These are phyloP conservation scores for Gliomastix tumulicola DNA, from an alignment of 2,329 filamentous ascomycete genomes.

Conservation along the genomic window DNA sequence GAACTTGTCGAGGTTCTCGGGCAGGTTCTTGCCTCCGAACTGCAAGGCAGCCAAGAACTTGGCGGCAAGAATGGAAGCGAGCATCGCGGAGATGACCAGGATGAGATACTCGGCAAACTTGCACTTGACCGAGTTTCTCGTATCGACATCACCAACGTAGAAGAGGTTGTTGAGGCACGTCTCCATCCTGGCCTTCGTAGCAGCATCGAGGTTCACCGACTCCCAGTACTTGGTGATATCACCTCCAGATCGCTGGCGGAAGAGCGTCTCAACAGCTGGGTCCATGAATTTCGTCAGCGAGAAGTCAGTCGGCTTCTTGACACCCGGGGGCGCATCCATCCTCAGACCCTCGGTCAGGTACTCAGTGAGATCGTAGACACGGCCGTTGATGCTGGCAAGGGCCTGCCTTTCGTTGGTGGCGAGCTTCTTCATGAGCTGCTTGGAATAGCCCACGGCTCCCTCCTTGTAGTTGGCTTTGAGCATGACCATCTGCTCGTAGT, in stretches of 20 bases:
- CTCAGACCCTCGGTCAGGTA: slow-evolving; percentile 73
- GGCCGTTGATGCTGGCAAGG: slow-evolving; percentile 71
- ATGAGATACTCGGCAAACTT: slow-evolving; percentile 86
- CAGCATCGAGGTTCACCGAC: slow-evolving; percentile 51
- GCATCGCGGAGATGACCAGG: slow-evolving; percentile 72
- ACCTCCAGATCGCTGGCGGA: slow-evolving; percentile 65
- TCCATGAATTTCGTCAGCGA: slow-evolving; percentile 77
- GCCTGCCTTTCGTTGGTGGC: slow-evolving; percentile 52
- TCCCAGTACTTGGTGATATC: slow-evolving; percentile 85
- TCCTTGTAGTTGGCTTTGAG: slow-evolving; percentile 76
- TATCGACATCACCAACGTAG: slow-evolving; percentile 88
- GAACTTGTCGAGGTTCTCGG: slow-evolving; percentile 97
- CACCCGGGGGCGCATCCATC: slow-evolving; percentile 20
- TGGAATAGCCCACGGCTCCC: slow-evolving; percentile 78
- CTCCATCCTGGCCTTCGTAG: slow-evolving; percentile 60
- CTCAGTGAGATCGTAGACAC: slow-evolving; percentile 83
- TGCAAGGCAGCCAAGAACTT: slow-evolving; percentile 97
- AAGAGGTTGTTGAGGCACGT: slow-evolving; percentile 90
- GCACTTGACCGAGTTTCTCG: slow-evolving; percentile 77
- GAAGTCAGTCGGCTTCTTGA: slow-evolving; percentile 32
- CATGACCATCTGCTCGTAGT: slow-evolving; percentile 76
- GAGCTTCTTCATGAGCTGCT: slow-evolving; percentile 67
- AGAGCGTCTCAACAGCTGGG: slow-evolving; percentile 63
- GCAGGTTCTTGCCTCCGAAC: slow-evolving; percentile 83
- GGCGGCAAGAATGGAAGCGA: slow-evolving; percentile 80